phyloP scores from a whole-genome alignment of 306 rosid species.

The Cotoneaster glaucophyllus region DNA sequence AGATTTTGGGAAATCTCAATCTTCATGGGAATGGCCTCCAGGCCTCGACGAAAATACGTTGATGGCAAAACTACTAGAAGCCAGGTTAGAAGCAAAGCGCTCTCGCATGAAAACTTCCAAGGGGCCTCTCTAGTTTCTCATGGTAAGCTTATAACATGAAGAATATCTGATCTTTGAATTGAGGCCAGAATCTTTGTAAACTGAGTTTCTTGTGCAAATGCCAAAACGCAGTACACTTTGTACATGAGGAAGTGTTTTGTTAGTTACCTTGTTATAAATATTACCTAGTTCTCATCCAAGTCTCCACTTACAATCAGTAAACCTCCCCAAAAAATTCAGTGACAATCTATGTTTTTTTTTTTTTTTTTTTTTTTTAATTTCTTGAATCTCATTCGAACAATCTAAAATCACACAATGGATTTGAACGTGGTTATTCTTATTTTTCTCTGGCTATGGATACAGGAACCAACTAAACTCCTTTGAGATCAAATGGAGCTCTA shows the following conservation, averaged over 20 bases:
- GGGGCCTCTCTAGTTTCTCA: conserved; percentile 17
- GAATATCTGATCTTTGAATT: not conserved
- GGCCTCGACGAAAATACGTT: conserved; percentile 64
- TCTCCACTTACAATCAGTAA: not conserved
- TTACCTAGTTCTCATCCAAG: not conserved
- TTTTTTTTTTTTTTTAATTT: not conserved
- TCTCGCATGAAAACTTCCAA: conserved; percentile 29
- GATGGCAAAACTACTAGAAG: conserved; percentile 81
- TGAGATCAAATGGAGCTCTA: not conserved
- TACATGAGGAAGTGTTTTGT: conserved; percentile 22
- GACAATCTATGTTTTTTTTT: not conserved
- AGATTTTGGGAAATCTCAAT: conserved; percentile 31
- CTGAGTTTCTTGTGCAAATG: not conserved
- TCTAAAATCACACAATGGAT: not conserved
- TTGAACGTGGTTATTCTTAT: not conserved
- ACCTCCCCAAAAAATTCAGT: not conserved
- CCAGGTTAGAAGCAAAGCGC: conserved; percentile 58
- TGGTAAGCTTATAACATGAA: conserved; percentile 9
- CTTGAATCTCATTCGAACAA: not conserved
- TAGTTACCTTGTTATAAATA: conserved; percentile 7
- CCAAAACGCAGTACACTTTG: conserved; percentile 17
- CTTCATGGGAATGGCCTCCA: conserved; percentile 44
- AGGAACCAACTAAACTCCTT: not conserved
- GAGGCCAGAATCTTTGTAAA: not conserved
- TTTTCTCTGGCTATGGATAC: not conserved